A percentile compares a stretch with the other conserved stretches of the same genome.
Conservation (phyloP, 768 basidiomycete genomes). For the Panaeolus cyanescens region DNA sequence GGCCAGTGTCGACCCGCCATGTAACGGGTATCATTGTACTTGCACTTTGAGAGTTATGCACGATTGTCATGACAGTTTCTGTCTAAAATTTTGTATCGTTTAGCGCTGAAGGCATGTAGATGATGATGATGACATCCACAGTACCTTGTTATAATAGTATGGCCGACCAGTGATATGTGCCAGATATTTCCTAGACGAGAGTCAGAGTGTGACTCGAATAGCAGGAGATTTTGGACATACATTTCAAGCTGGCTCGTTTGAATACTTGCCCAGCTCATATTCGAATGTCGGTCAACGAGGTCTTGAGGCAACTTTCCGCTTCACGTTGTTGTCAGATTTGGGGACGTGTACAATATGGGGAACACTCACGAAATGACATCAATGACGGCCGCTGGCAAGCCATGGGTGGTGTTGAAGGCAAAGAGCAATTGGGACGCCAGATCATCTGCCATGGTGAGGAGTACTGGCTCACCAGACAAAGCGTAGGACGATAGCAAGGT, state of each 20-base stretch:
- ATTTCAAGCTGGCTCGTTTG: conserved; percentile 69
- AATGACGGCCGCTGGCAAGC: conserved; percentile 70
- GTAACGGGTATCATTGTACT: conserved; percentile 14
- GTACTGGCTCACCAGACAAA: conserved; percentile 61
- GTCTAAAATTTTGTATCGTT: conserved; percentile 4
- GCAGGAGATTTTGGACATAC: conserved; percentile 25
- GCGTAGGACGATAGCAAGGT: conserved; percentile 82
- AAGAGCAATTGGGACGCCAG: conserved; percentile 70
- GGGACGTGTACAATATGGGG: neutral
- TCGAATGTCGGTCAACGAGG: conserved; percentile 30
- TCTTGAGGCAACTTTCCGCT: conserved; percentile 34
- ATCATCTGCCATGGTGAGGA: conserved; percentile 71
- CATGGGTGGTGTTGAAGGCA: conserved; percentile 68
- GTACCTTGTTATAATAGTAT: conserved; percentile 54
- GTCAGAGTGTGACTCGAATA: conserved; percentile 1
- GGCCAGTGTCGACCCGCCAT: conserved; percentile 14
- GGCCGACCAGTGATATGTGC: conserved; percentile 73
- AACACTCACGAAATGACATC: conserved; percentile 56
- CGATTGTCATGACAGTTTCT: conserved; percentile 18
- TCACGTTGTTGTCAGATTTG: too few relatives aligned
- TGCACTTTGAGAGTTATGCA: conserved; percentile 12
- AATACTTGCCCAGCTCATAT: conserved; percentile 41
- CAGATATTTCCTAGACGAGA: conserved; percentile 61
- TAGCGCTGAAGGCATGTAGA: neutral
- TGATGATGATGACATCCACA: conserved; percentile 8